Base-by-base conservation (phyloP, 2,329 filamentous ascomycete species). In the Podosphaera xanthii region DNA sequence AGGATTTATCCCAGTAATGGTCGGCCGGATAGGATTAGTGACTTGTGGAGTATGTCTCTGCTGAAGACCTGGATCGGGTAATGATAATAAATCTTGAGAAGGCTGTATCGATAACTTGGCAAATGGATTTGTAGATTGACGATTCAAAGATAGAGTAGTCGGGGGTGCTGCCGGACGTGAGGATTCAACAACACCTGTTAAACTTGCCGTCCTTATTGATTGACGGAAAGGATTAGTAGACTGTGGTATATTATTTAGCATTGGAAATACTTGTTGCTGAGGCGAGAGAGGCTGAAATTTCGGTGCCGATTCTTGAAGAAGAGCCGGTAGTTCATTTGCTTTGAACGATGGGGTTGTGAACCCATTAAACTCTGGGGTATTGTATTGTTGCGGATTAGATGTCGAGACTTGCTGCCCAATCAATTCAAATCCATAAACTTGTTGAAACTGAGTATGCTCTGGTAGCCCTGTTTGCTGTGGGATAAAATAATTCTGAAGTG, bases 161-260 rank as follows among this genome's bases (percentile, higher is more conserved):
- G 72, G 69, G 33, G 66, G 65, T 48, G 74, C 72, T 59, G 74
- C 70, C 62, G 74, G 68, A 61, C 74, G 70, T 58, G 69, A 66
- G 33, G 72, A 69, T 36, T 68, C 67, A 49, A 70, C 65, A 63
- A 73, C 69, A 54, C 77, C 77, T 6, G 80, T 80, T 30, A 72
- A 71, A 55, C 65, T 62, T 67, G 77, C 75, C 74, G 77, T 76
- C 73, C 95, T 75, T 82, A 91, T 91, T 0, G 91, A 96, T 68
- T 89, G 85, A 49, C 92, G 80, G 79, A 98, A 98, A 0, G 92
- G 92, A 69, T 98, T 98, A 6, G 89, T 95, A 31, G 75, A 82
- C 65, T 82, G 79, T 68, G 76, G 77, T 60, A 76, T 76, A 33
- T 70, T 74, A 66, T 70, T 74, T 71, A 62, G 76, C 67, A 57